These are phyloP conservation scores for Mycena alexandri DNA, from an alignment of 768 basidiomycete species.

Conservation along the genomic window DNA sequence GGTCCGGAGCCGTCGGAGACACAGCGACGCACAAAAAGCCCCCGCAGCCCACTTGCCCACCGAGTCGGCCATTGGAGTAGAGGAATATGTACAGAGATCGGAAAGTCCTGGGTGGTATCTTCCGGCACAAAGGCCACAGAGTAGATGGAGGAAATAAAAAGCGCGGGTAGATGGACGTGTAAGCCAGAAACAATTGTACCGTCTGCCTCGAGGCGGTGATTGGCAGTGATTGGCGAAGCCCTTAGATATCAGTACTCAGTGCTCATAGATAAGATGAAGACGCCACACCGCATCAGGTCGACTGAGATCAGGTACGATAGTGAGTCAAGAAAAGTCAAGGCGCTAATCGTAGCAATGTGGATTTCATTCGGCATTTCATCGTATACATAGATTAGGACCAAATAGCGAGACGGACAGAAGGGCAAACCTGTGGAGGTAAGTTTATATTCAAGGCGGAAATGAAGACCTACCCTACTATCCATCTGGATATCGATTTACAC, in stretches of 20 bases:
- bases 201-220: conserved; percentile 26
- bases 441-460: background rate
- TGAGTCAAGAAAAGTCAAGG: conserved; percentile 19
- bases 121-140: background rate
- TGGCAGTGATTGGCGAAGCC: conserved; percentile 23
- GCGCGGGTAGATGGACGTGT: conserved; percentile 14
- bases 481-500: conserved; percentile 9
- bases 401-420: background rate
- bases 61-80: conserved; percentile 42
- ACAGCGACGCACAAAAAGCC: conserved; percentile 52
- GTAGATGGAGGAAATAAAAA: conserved; percentile 10
- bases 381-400: conserved; percentile 23
- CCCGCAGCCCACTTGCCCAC: conserved; percentile 61
- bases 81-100: conserved; percentile 27
- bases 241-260: background rate
- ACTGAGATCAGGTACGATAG: background rate
- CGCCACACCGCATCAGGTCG: background rate
- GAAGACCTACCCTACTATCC: conserved; percentile 20
- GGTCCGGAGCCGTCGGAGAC: background rate
- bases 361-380: conserved; percentile 28
- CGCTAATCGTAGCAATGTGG: conserved; percentile 13
- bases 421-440: conserved; percentile 14
- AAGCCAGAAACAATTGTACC: conserved; percentile 13
- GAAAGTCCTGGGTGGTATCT: background rate
- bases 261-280: conserved; percentile 20